Evolutionary conservation across 768 basidiomycete genomes (phyloP), one percentile per base, ranked within the genome.

Genomic region (Boletus vermiculosoides): DNA sequence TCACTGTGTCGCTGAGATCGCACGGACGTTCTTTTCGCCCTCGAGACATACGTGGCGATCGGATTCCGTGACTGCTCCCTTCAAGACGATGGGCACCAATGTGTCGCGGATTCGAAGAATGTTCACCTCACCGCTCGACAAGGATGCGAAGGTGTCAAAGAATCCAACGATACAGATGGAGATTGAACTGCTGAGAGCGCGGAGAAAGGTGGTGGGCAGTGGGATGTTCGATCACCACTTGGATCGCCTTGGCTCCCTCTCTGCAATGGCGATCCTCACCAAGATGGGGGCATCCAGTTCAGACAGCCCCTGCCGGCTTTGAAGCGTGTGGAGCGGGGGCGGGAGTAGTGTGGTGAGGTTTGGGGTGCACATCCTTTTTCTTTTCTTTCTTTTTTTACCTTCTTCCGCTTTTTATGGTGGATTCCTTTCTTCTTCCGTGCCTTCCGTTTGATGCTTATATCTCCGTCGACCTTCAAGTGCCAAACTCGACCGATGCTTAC

Each of bases 161-260:
- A 52, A 59, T 34, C 23, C 41, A 1, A 22, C 16, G 22, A 57
- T 50, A 11, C 54, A 52, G n/a, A 57, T 50, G 1, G 58, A 58
- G 50, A 56, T 66, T 15, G 50, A 61, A 37, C 36, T 58, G 16
- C 51, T 51, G 0, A 25, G 56, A n/a, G 28, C 44, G 8, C 54
- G 4, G 47, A 62, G 30, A 52, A 57, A 47, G 31, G 57, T 47
- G 20, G 55, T 39, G 0, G 30, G 41, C n/a, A 30, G 42, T 31
- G 28, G 48, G 18, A 13, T 45, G 20, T 41, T 45, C 48, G 28
- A 50, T 46, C 15, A 34, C 45, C 10, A 22, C 41, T 11, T 54
- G 20, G 42, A 51, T 12, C 33, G 37, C 23, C 36, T 59, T 22
- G 28, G 40, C 9, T 50, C 52, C 5, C 51, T 57, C 7, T 2